These are phyloP conservation scores for Neoascochyta sp. DNA, from an alignment of 2,329 filamentous ascomycete genomes.

Conservation along the genomic window DNA sequence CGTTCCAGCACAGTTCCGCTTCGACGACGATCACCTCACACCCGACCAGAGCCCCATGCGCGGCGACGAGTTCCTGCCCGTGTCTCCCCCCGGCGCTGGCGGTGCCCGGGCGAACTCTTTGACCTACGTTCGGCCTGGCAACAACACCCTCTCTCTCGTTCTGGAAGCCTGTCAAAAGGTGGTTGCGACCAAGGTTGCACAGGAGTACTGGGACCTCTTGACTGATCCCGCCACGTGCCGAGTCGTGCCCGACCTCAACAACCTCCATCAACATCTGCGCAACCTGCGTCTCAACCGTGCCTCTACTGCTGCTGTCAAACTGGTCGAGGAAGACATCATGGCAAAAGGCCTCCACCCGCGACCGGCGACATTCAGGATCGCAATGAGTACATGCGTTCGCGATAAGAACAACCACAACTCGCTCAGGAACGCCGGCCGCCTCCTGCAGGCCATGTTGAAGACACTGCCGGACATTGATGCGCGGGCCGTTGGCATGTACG, in stretches of 20 bases:
- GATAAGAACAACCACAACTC: slow-evolving; percentile 73
- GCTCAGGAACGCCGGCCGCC: slow-evolving; percentile 59
- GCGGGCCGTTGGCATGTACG: slow-evolving; percentile 29
- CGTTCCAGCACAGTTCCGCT: slow-evolving; percentile 21
- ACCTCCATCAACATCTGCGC: slow-evolving; percentile 66
- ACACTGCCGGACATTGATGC: slow-evolving; percentile 29
- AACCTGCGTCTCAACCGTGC: slow-evolving; percentile 63
- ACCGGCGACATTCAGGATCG: slow-evolving; percentile 62
- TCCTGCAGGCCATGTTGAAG: slow-evolving; percentile 52
- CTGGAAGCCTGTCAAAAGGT: slow-evolving; percentile 61
- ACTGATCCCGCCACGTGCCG: slow-evolving; percentile 52
- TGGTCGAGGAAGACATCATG: slow-evolving; percentile 48
- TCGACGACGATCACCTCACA: slow-evolving; percentile 28
- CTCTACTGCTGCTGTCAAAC: slow-evolving; percentile 57
- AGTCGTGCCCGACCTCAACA: slow-evolving; percentile 69
- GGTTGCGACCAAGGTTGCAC: slow-evolving; percentile 59
- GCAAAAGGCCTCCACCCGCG: slow-evolving; percentile 26
- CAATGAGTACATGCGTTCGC: slow-evolving; percentile 68
- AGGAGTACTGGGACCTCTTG: slow-evolving; percentile 74
- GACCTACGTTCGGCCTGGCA: slow-evolving; percentile 47
- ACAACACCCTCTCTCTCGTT: slow-evolving; percentile 63
- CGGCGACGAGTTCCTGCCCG: slow-evolving; percentile 33
- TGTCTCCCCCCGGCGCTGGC: slow-evolving; percentile 16
- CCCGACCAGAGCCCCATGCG: slow-evolving; percentile 18
- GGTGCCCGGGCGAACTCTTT: slow-evolving; percentile 31